Base-by-base conservation (phyloP, 139 green algal species). In the Eudorina sp. region DNA sequence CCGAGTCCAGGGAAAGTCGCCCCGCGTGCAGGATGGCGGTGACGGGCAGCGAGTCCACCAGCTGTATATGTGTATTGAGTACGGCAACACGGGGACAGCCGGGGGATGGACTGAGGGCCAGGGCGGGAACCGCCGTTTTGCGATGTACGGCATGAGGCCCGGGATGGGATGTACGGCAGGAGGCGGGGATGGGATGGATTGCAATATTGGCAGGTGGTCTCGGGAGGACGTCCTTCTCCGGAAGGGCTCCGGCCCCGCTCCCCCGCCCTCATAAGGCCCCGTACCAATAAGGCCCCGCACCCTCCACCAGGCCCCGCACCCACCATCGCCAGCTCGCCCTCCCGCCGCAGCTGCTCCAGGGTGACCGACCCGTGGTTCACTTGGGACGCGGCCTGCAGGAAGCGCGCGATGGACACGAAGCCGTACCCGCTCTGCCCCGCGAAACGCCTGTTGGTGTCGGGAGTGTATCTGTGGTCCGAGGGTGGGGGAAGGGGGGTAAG, bases 391-490 rank as follows among this genome's bases (percentile, higher is more conserved):
- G 70, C 84, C 31, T 14, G 27, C 66, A 80, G 21, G 85, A 93
- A 93, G 51, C 40, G 36, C 2, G 84, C 80, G 21, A 93, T 93
- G 46, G 73, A 89, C 82, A 93, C 64, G 87, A 95, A 96, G 58
- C 94, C 94, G 62, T 96, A 96, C n/a, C 94, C 93, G 14, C 75
- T 60, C 90, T 96, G 94, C 7, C 94, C 94, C 9, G 90, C 90
- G 64, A 96, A 96, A 75, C 89, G 80, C 34, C 94, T 89, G 40
- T 69, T 85, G n/a, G 82, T 64, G 58, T 92, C 86, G 0, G 91
- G 90, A 0, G 79, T 90, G 76, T 94, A 92, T 83, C 90, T 91
- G 82, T n/a, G n/a, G n/a, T n/a, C n/a, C n/a, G n/a, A n/a, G n/a
- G n/a, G n/a, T n/a, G n/a, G n/a, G n/a, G n/a, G n/a, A n/a, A n/a